Evolutionary conservation across 75 land plant species (phyloP), one percentile per base, ranked within the genome.

Genomic region (Pseudotsuga menziesii): DNA sequence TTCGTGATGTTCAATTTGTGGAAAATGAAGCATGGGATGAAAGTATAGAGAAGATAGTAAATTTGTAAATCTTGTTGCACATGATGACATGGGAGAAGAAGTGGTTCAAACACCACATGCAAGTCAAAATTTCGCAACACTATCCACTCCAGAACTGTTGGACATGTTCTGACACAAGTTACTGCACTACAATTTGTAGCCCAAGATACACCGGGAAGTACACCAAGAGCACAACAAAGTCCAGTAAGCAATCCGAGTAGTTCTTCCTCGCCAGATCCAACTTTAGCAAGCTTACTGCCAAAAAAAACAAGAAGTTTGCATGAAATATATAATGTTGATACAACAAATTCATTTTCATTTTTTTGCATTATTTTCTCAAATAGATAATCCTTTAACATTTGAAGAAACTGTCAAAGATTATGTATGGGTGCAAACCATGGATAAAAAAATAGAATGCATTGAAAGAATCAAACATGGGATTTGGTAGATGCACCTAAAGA

Each of bases 1-100:
- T 72, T 29, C 11, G 85, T 17, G 78, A 83, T 83, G 85, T 73
- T 2, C 17, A 39, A 3, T 84, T 83, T 60, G 6, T 2, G n/a
- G 61, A 60, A 22, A 60, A 60, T 8, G 61, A 60, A 60, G 5
- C 61, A 60, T 60, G 61, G 25, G 61, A 60, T 60, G 61, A 26
- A 60, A 60, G 61, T 6, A 11, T 60, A 60, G 26, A 60, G 23
- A 60, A n/a, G 8, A 60, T 5, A 2, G 23, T 60, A n/a, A n/a
- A 25, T 7, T 2, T 60, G 25, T 25, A 5, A 5, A 7, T 7
- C 1, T 0, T 60, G 8, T 22, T 9, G 1, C 8, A 0, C 9
- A 60, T 60, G 61, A 60, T 60, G 61, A 60, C 6, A 60, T 60
- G 61, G 23, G 7, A 22, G 8, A 60, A 22, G 61, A 20, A 60